Conservation (phyloP, 2,329 filamentous ascomycete genomes). For the Ophiostoma montium region DNA sequence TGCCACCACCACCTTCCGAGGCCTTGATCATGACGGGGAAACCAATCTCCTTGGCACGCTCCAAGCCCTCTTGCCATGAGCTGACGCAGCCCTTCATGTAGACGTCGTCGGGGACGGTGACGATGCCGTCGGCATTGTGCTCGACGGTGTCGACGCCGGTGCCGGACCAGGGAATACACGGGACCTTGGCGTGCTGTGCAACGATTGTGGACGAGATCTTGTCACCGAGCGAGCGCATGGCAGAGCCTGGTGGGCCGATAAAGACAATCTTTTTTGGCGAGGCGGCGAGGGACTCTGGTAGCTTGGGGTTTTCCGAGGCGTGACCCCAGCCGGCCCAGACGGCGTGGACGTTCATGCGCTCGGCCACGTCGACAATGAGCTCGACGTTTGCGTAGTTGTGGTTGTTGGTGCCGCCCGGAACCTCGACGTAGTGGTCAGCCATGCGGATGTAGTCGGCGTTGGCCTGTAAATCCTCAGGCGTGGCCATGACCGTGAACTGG, state of each 20-base stretch:
- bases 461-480: slow-evolving; percentile 89
- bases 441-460: slow-evolving; percentile 99
- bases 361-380: slow-evolving; percentile 94
- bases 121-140: slow-evolving; percentile 70
- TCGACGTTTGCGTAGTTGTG: slow-evolving; percentile 99
- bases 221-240: slow-evolving; percentile 97
- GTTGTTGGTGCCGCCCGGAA: slow-evolving; percentile 97
- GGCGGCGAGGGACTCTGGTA: slow-evolving; percentile 88
- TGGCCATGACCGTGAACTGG: slow-evolving; percentile 99
- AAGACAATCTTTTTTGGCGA: slow-evolving; percentile 99
- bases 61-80: slow-evolving; percentile 78
- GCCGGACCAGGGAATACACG: slow-evolving; percentile 99
- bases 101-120: slow-evolving; percentile 74
- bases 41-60: slow-evolving; percentile 76
- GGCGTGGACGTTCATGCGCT: slow-evolving; percentile 96
- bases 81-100: slow-evolving; percentile 87
- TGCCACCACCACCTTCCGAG: slow-evolving; percentile 97
- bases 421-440: slow-evolving; percentile 98
- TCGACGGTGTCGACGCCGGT: slow-evolving; percentile 73
- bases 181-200: slow-evolving; percentile 88
- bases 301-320: slow-evolving; percentile 94
- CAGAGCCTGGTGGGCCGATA: slow-evolving; percentile 92
- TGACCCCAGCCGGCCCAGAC: slow-evolving; percentile 99
- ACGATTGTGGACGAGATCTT: slow-evolving; percentile 99
- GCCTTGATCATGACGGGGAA: slow-evolving; percentile 99